phyloP scores from a whole-genome alignment of 805 yeast genomes.

The Wickerhamiella alocasiicola region DNA sequence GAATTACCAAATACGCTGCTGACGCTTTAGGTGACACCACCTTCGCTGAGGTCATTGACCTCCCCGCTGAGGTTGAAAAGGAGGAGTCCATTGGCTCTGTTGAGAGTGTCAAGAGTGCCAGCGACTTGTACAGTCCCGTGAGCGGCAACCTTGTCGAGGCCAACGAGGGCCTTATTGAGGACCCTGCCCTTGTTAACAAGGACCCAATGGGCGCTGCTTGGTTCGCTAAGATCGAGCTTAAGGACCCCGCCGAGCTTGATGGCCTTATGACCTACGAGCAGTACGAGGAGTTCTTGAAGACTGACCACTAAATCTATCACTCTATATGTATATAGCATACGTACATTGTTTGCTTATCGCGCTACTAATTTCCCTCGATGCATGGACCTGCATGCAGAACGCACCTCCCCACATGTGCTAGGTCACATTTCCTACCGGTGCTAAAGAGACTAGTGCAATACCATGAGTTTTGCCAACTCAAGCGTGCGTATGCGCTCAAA shows the following conservation, averaged over 20 bases:
- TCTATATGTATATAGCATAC: no score
- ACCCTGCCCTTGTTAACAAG: slow-evolving; percentile 66
- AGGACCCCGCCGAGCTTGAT: slow-evolving; percentile 29
- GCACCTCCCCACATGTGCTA: no score
- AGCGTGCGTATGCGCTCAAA: no score
- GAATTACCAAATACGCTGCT: slow-evolving; percentile 89
- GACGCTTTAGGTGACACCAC: slow-evolving; percentile 97
- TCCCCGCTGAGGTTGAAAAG: slow-evolving; percentile 43
- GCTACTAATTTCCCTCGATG: no score
- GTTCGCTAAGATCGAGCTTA: slow-evolving; percentile 66
- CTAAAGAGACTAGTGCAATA: no score
- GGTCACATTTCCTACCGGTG: no score
- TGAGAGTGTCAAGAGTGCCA: slow-evolving; percentile 88
- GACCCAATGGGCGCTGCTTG: slow-evolving; percentile 94
- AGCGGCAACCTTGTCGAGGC: slow-evolving; percentile 61
- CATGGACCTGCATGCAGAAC: no score
- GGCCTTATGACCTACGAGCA: slow-evolving; percentile 24
- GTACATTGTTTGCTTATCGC: no score
- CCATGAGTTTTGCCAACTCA: no score
- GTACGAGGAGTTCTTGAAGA: slow-evolving; percentile 26
- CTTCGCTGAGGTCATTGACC: slow-evolving; percentile 77
- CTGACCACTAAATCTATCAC: slow-evolving; percentile 1
- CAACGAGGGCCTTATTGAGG: slow-evolving; percentile 51
- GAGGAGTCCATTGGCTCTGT: slow-evolving; percentile 88
- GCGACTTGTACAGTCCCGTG: slow-evolving; percentile 84